A percentile compares a stretch with the other conserved stretches of the same genome.
Conservation (phyloP, 1,284 basidiomycete species). For the Pseudozyma pruni region DNA sequence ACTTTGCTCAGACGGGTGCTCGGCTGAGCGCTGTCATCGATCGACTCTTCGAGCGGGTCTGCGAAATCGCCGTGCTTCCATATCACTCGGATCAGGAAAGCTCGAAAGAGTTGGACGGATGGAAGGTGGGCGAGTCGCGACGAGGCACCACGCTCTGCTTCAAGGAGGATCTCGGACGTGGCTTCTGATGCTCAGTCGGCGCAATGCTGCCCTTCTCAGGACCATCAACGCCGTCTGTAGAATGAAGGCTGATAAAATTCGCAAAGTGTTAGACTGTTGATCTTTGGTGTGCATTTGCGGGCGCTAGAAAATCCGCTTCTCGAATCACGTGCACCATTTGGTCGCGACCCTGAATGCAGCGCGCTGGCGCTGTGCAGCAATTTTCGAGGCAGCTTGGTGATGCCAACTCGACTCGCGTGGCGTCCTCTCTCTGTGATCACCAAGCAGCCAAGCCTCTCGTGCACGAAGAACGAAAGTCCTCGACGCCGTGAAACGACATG, state of each 20-base stretch:
- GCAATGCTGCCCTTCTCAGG: neutral
- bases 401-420: neutral
- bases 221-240: neutral
- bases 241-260: neutral
- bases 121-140: conserved; percentile 50
- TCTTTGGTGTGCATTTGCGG: neutral
- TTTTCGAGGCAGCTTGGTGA: conserved; percentile 13
- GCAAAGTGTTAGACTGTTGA: neutral
- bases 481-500: too few species aligned
- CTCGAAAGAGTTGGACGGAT: conserved; percentile 2
- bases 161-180: conserved; percentile 42
- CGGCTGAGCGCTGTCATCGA: conserved; percentile 81
- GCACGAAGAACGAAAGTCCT: too few species aligned
- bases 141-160: conserved; percentile 55
- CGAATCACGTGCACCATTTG: conserved; percentile 31
- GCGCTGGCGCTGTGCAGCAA: conserved; percentile 27
- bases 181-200: conserved; percentile 15
- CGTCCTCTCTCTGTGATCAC: conserved; percentile 1
- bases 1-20: conserved; percentile 92
- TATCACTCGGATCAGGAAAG: conserved; percentile 20
- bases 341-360: conserved; percentile 33
- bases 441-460: too few species aligned
- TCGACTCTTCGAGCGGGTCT: conserved; percentile 75
- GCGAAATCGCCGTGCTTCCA: conserved; percentile 58
- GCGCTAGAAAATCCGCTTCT: neutral